Conservation (phyloP, 345 rosid species). For the Carallia pectinifolia region DNA sequence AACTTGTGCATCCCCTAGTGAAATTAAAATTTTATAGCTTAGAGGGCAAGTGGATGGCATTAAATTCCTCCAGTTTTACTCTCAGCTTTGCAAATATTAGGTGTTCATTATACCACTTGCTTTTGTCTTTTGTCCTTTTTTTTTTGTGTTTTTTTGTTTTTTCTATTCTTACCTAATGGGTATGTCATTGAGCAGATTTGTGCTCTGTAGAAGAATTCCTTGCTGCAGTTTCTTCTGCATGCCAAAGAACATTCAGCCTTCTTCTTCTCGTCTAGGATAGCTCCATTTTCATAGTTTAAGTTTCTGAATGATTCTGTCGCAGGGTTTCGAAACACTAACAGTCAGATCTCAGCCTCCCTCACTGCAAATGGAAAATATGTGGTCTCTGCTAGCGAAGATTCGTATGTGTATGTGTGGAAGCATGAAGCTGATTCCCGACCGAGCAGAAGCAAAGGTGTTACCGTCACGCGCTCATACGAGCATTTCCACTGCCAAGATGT, state of each 20-base stretch:
- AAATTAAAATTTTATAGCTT: no score
- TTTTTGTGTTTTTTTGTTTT: no score
- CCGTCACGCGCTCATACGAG: constrained; percentile 67
- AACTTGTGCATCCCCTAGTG: no score
- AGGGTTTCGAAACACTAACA: constrained; percentile 90
- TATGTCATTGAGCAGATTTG: not conserved
- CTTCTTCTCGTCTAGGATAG: not conserved
- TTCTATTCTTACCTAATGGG: no score
- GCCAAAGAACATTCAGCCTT: no score
- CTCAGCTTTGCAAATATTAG: no score
- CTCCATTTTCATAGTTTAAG: constrained; percentile 13
- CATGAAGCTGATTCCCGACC: constrained; percentile 79
- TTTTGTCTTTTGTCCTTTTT: no score
- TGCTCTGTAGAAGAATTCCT: not conserved
- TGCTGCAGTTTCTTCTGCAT: not conserved
- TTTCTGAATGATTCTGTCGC: constrained; percentile 27
- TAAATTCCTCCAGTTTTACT: no score
- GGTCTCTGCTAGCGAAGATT: constrained; percentile 93
- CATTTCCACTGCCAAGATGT: constrained; percentile 92
- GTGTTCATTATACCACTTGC: no score
- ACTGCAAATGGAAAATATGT: constrained; percentile 82
- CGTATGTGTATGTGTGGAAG: constrained; percentile 91
- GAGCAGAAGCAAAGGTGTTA: constrained; percentile 61
- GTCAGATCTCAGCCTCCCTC: constrained; percentile 83
- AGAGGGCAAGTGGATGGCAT: no score